Conservation (phyloP, 2,329 filamentous ascomycete genomes). For the Aaosphaeria arxii region DNA sequence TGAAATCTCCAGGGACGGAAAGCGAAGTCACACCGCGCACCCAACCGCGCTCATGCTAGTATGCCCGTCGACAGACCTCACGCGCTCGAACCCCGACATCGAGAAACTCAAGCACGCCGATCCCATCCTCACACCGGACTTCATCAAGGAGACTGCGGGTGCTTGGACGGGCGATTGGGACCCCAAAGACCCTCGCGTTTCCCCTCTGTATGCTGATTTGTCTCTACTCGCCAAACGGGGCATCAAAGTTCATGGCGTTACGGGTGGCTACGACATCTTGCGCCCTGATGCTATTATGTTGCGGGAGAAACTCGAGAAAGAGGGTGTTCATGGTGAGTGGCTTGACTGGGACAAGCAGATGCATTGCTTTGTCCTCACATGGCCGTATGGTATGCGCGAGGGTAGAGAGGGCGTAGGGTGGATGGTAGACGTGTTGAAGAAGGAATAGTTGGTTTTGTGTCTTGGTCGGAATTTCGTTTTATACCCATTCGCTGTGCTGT, state of each 20-base stretch:
- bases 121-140: constrained; percentile 44
- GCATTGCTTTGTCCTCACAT: constrained; percentile 57
- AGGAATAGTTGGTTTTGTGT: constrained; percentile 4
- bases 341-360: constrained; percentile 59
- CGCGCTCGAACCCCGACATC: constrained; percentile 46
- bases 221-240: constrained; percentile 35
- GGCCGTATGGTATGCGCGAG: constrained; percentile 48
- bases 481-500: neutral
- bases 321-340: constrained; percentile 52
- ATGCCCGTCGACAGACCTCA: constrained; percentile 50
- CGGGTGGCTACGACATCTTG: constrained; percentile 53
- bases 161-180: constrained; percentile 44
- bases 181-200: constrained; percentile 45
- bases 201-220: constrained; percentile 48
- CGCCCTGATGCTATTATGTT: constrained; percentile 51
- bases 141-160: constrained; percentile 42
- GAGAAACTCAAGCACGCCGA: constrained; percentile 40
- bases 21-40: constrained; percentile 9
- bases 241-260: constrained; percentile 52
- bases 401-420: constrained; percentile 46
- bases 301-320: constrained; percentile 40
- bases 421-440: constrained; percentile 39
- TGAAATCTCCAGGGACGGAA: constrained; percentile 1
- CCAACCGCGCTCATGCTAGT: constrained; percentile 45
- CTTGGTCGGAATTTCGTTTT: neutral